Evolutionary conservation across 129 eudicot genomes (phyloP).

Genomic region (Deinandra increscens): DNA sequence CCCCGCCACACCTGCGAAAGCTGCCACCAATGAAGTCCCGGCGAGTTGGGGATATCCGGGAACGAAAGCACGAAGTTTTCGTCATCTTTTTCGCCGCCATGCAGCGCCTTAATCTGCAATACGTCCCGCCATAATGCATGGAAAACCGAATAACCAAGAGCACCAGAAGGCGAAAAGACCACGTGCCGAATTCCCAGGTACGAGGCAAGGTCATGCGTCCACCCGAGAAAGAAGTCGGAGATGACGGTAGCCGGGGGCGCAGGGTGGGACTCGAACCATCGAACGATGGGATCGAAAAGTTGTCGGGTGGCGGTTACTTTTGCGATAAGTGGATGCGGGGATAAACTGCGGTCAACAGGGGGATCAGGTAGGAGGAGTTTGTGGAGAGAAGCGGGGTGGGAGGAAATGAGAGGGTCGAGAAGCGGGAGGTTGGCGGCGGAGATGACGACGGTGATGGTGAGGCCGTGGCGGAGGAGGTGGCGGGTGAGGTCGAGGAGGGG

Average conservation of each 20-base stretch:
- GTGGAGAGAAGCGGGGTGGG: conserved; percentile 44
- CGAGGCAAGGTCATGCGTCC: conserved; percentile 34
- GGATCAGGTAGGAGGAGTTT: conserved; percentile 36
- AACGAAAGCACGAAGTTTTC: conserved; percentile 16
- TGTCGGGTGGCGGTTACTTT: conserved; percentile 8
- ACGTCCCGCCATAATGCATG: conserved; percentile 22
- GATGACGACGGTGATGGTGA: conserved; percentile 56
- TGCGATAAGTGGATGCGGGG: conserved; percentile 30
- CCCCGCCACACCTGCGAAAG: not conserved
- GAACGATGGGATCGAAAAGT: conserved; percentile 15
- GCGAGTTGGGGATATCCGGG: conserved; percentile 35
- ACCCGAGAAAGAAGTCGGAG: conserved; percentile 49
- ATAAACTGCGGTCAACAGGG: conserved; percentile 32
- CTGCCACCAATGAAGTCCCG: conserved; percentile 28
- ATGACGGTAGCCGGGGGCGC: conserved; percentile 23
- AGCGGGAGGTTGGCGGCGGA: conserved; percentile 50
- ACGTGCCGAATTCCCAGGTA: conserved; percentile 30
- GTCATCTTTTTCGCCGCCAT: not conserved
- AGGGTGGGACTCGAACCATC: conserved; percentile 23
- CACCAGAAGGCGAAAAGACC: conserved; percentile 44
- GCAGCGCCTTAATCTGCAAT: not conserved
- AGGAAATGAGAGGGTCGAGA: conserved; percentile 51
- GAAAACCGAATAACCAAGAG: conserved; percentile 14
- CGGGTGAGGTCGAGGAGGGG: conserved; percentile 62
- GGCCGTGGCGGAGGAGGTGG: conserved; percentile 47